These are phyloP conservation scores for Linum lewisii DNA, from an alignment of 345 rosid species.

Conservation along the genomic window DNA sequence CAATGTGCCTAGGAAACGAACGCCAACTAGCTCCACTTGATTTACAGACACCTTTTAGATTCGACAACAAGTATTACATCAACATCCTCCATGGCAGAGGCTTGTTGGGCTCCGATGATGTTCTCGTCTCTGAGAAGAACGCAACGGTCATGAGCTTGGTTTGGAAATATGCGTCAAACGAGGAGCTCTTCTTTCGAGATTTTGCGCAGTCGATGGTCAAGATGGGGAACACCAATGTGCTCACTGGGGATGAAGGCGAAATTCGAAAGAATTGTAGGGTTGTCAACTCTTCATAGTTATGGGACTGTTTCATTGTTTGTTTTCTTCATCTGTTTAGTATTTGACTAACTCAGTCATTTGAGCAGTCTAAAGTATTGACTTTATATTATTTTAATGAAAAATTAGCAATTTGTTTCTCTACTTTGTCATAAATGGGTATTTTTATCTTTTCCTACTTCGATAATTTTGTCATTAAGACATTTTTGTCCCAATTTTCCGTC, in stretches of 20 bases:
- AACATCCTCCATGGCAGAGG: constrained; percentile 60
- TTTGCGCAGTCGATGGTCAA: constrained; percentile 53
- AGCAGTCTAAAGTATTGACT: too few species aligned
- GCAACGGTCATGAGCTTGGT: constrained; percentile 33
- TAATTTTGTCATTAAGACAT: too few species aligned
- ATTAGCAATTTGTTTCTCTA: too few species aligned
- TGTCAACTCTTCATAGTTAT: constrained; percentile 17
- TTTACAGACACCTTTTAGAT: constrained; percentile 38
- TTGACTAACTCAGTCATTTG: too few species aligned
- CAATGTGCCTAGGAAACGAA: constrained; percentile 55
- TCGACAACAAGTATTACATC: constrained; percentile 62
- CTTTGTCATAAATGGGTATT: too few species aligned
- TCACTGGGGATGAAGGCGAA: constrained; percentile 39
- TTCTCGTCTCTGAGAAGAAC: constrained; percentile 34
- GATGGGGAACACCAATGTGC: constrained; percentile 60
- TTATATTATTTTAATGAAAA: too few species aligned
- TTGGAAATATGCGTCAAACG: constrained; percentile 47
- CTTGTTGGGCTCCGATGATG: constrained; percentile 51
- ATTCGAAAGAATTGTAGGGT: constrained; percentile 55
- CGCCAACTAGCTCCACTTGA: constrained; percentile 46
- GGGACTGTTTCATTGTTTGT: too few species aligned
- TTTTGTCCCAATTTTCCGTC: too few species aligned
- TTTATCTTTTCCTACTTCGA: too few species aligned
- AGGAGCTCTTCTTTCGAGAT: constrained; percentile 35
- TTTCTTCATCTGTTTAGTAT: too few species aligned